A percentile compares a stretch with the other conserved stretches of the same genome.
These are phyloP conservation scores for Aspergillus fijiensis DNA, from an alignment of 2,329 filamentous ascomycete species.

Conservation along the genomic window DNA sequence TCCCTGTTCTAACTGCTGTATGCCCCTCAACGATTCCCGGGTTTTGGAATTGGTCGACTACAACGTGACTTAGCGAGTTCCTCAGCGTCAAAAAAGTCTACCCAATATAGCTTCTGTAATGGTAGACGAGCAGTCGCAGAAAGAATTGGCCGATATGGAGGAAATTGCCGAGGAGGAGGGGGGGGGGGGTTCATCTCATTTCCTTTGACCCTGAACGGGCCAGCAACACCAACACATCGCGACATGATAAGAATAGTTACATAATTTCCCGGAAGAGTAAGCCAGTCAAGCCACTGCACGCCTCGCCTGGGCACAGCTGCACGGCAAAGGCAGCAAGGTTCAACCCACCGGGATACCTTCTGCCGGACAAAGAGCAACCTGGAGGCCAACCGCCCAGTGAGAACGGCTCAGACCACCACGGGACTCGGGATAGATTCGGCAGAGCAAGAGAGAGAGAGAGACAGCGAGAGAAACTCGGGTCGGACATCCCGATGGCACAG, in stretches of 20 bases:
- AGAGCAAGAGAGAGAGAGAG: conserved; percentile 1
- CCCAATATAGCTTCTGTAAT: not conserved
- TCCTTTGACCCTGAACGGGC: not conserved
- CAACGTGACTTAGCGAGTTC: not conserved
- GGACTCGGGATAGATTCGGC: conserved; percentile 28
- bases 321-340: not conserved
- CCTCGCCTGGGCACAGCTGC: not conserved
- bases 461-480: conserved; percentile 14
- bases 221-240: conserved; percentile 4
- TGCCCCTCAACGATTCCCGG: not conserved
- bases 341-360: not conserved
- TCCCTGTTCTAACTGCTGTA: not conserved
- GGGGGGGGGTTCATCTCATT: not conserved
- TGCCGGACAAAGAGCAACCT: not conserved
- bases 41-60: not conserved
- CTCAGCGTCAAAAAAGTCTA: not conserved
- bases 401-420: conserved; percentile 26
- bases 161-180: not conserved
- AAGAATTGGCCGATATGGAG: not conserved
- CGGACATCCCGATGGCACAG: conserved; percentile 21
- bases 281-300: not conserved
- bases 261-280: conserved; percentile 7
- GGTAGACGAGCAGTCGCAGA: not conserved
- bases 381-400: conserved; percentile 8
- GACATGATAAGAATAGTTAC: conserved; percentile 6